phyloP scores from a whole-genome alignment of 1,284 basidiomycete genomes.

The Sanghuangporus sanghuang region DNA sequence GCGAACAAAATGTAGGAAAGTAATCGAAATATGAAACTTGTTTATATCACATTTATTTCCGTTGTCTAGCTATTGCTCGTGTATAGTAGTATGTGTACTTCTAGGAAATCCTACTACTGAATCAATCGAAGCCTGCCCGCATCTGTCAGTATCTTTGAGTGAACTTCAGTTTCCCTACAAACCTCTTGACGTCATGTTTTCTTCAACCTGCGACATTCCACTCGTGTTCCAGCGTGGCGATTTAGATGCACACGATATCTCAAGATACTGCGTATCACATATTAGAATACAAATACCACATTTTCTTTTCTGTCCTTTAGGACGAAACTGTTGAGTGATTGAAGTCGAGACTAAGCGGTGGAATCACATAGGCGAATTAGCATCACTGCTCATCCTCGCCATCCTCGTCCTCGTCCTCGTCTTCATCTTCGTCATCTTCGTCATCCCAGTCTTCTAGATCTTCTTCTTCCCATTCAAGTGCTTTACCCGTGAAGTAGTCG shows the following conservation, averaged over 20 bases:
- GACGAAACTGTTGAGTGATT: not conserved
- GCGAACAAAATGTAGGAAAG: not conserved
- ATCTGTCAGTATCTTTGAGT: too few species aligned
- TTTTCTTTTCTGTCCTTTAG: not conserved
- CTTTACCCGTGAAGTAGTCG: slow-evolving; percentile 96
- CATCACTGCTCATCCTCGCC: slow-evolving; percentile 28
- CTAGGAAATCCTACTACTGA: too few species aligned
- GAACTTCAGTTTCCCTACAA: too few species aligned
- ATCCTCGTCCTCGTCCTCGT: slow-evolving; percentile 34
- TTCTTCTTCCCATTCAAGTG: slow-evolving; percentile 81
- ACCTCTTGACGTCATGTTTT: too few species aligned
- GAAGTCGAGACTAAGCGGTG: not conserved
- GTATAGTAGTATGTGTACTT: not conserved
- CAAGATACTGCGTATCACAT: not conserved
- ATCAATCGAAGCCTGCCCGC: too few species aligned
- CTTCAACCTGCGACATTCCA: too few species aligned
- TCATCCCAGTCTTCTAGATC: slow-evolving; percentile 69
- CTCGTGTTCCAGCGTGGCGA: not conserved
- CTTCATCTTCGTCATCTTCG: slow-evolving; percentile 56
- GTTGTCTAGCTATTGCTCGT: not conserved
- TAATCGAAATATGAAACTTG: not conserved
- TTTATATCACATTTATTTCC: not conserved
- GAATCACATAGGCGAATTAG: not conserved
- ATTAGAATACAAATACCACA: not conserved
- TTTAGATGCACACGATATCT: not conserved